These are phyloP conservation scores for Thymus mandschuricus DNA, from an alignment of 257 asterid genomes.

Conservation along the genomic window DNA sequence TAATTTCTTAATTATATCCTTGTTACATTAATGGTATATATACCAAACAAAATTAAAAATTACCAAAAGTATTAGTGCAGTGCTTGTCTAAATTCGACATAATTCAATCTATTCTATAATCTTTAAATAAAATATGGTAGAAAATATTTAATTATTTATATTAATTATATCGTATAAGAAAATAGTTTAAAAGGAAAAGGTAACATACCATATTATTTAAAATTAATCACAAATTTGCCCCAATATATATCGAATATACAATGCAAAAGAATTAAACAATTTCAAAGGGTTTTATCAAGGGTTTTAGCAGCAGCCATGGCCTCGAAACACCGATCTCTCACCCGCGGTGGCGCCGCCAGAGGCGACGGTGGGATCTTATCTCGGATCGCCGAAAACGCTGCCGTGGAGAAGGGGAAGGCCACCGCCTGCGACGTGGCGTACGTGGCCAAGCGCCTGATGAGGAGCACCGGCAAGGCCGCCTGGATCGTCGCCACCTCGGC, in stretches of 20 bases:
- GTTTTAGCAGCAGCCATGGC: slow-evolving; percentile 38
- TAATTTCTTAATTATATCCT: too few relatives aligned
- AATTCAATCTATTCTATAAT: too few relatives aligned
- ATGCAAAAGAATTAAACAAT: neutral
- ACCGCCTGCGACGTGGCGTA: slow-evolving; percentile 54
- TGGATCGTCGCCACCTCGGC: slow-evolving; percentile 65
- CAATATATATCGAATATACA: neutral
- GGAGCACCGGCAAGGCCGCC: slow-evolving; percentile 78
- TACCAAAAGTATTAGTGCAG: too few relatives aligned
- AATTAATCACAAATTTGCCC: too few relatives aligned
- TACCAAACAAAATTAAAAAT: too few relatives aligned
- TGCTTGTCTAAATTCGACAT: too few relatives aligned
- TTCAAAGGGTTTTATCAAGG: slow-evolving; percentile 14
- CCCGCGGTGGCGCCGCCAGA: slow-evolving; percentile 35
- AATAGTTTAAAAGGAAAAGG: too few relatives aligned
- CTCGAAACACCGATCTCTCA: slow-evolving; percentile 16
- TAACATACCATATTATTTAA: too few relatives aligned
- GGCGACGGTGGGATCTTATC: slow-evolving; percentile 39
- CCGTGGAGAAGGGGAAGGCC: slow-evolving; percentile 46
- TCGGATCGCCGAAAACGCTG: slow-evolving; percentile 46
- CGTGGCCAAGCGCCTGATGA: slow-evolving; percentile 59
- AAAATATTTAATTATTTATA: too few relatives aligned
- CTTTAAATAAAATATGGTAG: too few relatives aligned
- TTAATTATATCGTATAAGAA: too few relatives aligned
- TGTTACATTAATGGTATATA: too few relatives aligned